Percentiles rank a stretch among this genome's conserved stretches.
phyloP scores from a whole-genome alignment of 2,329 filamentous ascomycete species.

The Scedosporium minutisporum region DNA sequence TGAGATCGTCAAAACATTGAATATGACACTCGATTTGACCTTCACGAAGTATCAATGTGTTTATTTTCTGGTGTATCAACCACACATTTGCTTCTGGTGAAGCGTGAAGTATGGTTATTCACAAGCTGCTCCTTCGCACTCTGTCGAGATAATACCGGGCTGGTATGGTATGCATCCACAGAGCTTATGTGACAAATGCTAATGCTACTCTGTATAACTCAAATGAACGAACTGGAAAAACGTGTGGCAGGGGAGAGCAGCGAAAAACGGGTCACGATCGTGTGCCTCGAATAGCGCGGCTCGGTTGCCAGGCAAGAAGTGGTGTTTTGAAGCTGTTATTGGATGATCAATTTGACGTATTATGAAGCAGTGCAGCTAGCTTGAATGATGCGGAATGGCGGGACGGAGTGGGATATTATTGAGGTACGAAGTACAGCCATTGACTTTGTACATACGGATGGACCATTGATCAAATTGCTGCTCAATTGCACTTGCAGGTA shows the following conservation, averaged over 20 bases:
- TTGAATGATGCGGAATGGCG: background rate
- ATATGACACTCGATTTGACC: background rate
- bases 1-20: background rate
- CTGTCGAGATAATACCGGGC: background rate
- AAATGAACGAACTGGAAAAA: background rate
- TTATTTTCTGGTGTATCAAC: no score
- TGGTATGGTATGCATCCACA: background rate
- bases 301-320: background rate
- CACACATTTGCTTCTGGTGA: no score
- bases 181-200: background rate
- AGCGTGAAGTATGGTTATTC: no score
- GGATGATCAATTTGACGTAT: background rate
- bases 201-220: background rate
- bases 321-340: background rate
- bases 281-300: background rate
- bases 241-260: background rate
- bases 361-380: background rate
- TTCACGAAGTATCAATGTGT: no score
- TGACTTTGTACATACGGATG: background rate
- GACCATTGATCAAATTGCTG: background rate
- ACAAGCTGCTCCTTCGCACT: no score
- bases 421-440: no score
- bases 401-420: no score
- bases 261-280: background rate
- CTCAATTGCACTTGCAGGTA: background rate